Evolutionary conservation across 805 yeast genomes (phyloP).

Genomic region (Yarrowia bubula): DNA sequence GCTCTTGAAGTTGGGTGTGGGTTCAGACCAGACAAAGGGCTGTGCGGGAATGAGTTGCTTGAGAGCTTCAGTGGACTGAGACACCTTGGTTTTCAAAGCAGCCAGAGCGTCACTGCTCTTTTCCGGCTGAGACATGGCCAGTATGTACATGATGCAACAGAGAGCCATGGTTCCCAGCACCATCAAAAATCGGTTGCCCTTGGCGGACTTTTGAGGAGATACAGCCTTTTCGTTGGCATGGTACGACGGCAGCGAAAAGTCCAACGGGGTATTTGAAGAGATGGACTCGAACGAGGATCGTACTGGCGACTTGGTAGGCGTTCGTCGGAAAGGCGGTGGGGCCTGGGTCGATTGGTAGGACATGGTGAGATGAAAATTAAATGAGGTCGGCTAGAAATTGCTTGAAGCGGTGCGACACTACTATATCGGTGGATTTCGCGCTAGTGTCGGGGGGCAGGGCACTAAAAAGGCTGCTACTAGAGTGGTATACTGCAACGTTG

Average conservation of each 20-base stretch:
- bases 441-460: neutral
- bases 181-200: neutral
- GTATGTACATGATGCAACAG: conserved; percentile 7
- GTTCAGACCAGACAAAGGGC: conserved; percentile 15
- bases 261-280: neutral
- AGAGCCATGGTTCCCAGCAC: neutral
- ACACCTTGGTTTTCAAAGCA: neutral
- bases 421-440: neutral
- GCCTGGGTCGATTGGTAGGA: conserved; percentile 22
- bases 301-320: conserved; percentile 22
- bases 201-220: neutral
- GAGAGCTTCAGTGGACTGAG: conserved; percentile 7
- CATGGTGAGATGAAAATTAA: neutral
- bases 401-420: neutral
- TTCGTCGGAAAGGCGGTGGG: conserved; percentile 13
- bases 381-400: neutral
- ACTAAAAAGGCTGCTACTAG: neutral
- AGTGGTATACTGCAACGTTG: neutral
- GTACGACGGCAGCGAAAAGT: conserved; percentile 4
- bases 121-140: neutral
- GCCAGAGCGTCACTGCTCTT: neutral
- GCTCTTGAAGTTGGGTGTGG: conserved; percentile 16
- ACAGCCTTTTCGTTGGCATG: neutral
- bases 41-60: conserved; percentile 21
- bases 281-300: conserved; percentile 5